Percentiles rank a stretch among this genome's conserved stretches.
Conservation (phyloP, 371 early-diverging fungal genomes). For the Agmasoma carcini region DNA sequence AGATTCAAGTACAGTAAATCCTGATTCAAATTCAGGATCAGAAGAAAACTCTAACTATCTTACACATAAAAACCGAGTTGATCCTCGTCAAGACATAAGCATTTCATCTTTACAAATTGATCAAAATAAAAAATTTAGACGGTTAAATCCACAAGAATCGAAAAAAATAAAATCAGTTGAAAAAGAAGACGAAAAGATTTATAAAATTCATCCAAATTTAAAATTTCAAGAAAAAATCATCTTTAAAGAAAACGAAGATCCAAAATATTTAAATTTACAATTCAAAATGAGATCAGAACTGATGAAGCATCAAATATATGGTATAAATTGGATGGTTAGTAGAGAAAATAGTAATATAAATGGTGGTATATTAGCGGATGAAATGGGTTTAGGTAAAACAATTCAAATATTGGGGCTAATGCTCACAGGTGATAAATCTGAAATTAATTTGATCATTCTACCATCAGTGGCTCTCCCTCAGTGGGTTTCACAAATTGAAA, state of each 20-base stretch:
- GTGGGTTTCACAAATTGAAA: conserved; percentile 11
- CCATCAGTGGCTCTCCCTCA: conserved; percentile 8
- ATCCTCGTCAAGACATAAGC: not conserved
- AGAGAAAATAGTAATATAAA: not conserved
- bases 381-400: conserved; percentile 9
- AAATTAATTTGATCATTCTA: conserved; percentile 1
- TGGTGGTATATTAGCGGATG: conserved; percentile 8
- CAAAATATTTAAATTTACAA: not conserved
- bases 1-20: no score
- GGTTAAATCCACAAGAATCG: not conserved
- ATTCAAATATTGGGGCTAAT: not conserved
- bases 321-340: conserved; percentile 3
- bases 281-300: not conserved
- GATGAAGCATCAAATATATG: conserved; percentile 4
- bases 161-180: not conserved
- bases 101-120: no score
- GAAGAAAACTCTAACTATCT: no score
- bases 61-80: not conserved
- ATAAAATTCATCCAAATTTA: not conserved
- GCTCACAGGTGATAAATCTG: not conserved
- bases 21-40: no score
- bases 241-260: not conserved
- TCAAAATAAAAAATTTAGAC: not conserved
- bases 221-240: not conserved
- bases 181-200: not conserved